Conservation (phyloP, 2,329 filamentous ascomycete species). For the Colletotrichum salicis region DNA sequence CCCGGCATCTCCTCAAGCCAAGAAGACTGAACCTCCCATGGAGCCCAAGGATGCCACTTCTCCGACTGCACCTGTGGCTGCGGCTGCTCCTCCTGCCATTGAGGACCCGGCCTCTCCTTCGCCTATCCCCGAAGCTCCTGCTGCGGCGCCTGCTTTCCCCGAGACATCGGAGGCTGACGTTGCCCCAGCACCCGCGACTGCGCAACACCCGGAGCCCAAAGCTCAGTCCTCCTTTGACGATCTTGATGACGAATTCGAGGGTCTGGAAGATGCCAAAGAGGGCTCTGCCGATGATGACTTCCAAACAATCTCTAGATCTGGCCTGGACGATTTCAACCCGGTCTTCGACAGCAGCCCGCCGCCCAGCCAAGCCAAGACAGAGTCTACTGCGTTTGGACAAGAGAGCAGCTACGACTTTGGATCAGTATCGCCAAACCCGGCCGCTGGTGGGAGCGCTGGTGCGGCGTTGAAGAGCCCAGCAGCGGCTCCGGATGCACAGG, state of each 20-base stretch:
- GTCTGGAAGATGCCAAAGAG: constrained; percentile 85
- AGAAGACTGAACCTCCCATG: constrained; percentile 40
- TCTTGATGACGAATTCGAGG: constrained; percentile 83
- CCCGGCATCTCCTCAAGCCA: constrained; percentile 63
- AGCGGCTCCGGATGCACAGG: constrained; percentile 66
- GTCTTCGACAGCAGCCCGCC: constrained; percentile 79
- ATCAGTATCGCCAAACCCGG: constrained; percentile 52
- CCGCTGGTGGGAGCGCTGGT: constrained; percentile 48
- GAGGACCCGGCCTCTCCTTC: constrained; percentile 4
- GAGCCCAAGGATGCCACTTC: constrained; percentile 34
- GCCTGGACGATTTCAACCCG: constrained; percentile 81
- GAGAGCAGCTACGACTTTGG: constrained; percentile 71
- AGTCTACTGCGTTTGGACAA: constrained; percentile 62
- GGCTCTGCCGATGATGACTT: constrained; percentile 83
- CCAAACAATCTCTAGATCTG: constrained; percentile 76
- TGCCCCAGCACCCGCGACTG: constrained; percentile 40
- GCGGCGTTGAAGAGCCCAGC: constrained; percentile 47
- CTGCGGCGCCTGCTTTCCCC: constrained; percentile 45
- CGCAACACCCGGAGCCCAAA: constrained; percentile 38
- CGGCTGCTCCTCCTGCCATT: constrained; percentile 30
- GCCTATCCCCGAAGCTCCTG: constrained; percentile 21
- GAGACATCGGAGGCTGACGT: background rate
- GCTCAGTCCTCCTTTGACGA: constrained; percentile 74
- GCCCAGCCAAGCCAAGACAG: constrained; percentile 64
- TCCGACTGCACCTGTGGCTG: constrained; percentile 44